Percentiles rank a stretch among this genome's conserved stretches.
phyloP scores from a whole-genome alignment of 176 grass and related monocot species.

The Chrysopogon serrulatus region DNA sequence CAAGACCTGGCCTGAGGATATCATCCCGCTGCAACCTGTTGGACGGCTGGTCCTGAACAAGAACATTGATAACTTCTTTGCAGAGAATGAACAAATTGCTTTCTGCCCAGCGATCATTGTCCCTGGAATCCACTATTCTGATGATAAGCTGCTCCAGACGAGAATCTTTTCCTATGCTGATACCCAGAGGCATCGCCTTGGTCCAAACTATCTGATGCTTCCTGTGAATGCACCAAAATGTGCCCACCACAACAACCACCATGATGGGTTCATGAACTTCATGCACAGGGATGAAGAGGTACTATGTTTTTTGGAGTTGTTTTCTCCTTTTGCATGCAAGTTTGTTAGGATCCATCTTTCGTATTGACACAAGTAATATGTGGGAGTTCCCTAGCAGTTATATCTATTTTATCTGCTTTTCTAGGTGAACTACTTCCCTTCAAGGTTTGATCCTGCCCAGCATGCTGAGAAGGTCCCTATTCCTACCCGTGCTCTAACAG shows the following conservation, averaged over 20 bases:
- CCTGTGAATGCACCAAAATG: slow-evolving; percentile 85
- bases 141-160: slow-evolving; percentile 89
- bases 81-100: slow-evolving; percentile 79
- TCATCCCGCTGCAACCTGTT: slow-evolving; percentile 77
- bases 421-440: slow-evolving; percentile 94
- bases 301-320: not conserved
- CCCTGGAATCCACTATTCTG: slow-evolving; percentile 86
- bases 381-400: not conserved
- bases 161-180: slow-evolving; percentile 88
- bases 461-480: slow-evolving; percentile 72
- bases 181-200: slow-evolving; percentile 86
- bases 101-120: slow-evolving; percentile 88
- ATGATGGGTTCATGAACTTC: slow-evolving; percentile 89
- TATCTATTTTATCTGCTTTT: not conserved
- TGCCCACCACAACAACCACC: slow-evolving; percentile 85
- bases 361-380: not conserved
- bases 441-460: slow-evolving; percentile 60
- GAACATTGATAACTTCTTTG: slow-evolving; percentile 87
- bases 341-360: not conserved
- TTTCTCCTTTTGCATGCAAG: not conserved
- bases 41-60: slow-evolving; percentile 89
- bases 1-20: slow-evolving; percentile 84
- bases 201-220: slow-evolving; percentile 86
- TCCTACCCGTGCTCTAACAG: slow-evolving; percentile 47
- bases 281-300: slow-evolving; percentile 97